Base-by-base conservation (phyloP, 2,329 filamentous ascomycete genomes). In the Penicillium sp. region DNA sequence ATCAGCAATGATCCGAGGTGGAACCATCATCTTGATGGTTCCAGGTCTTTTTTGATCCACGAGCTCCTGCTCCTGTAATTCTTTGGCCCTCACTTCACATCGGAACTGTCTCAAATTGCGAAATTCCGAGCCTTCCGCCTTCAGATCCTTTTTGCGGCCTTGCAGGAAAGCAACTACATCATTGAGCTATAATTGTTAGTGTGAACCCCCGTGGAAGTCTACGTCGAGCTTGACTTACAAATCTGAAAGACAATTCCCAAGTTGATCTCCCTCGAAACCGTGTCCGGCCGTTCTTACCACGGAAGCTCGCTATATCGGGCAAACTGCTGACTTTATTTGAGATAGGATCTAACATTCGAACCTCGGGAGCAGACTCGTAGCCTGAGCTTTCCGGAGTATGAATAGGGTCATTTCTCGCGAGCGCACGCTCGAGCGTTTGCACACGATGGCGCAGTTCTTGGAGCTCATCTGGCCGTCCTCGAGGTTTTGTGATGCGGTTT, bases 1-100 rank as follows among this genome's bases (percentile, higher is more conserved):
- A 61, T 88, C 84, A 0, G 83, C 81, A 0, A 85, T 63, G 26
- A 65, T 58, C 41, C 67, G 71, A 17, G 72, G 60, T 0, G 87
- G 86, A 0, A 90, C 68, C 50, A 77, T 70, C 45, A 75, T 72
- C 21, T 72, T 66, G 0, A 78, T 62, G 15, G 66, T 66, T 55
- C 70, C 71, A 0, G 73, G 67, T 53, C 70, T 72, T n/a, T 73
- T 69, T 6, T 67, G 70, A 49, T 71, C 73, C n/a, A 67, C 67
- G 8, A 65, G 64, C 49, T 74, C 73, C 44, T 75, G 72, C 21
- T 72, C 66, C 21, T 72, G 64, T 41, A 63, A 68, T 46, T 76
- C 70, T 8, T 66, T 70, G 2, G 67, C 70, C 66, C 68, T 71
- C 23, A 75, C 51, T 58, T 76, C 71, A 1, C 54, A 57, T 47